A percentile compares a stretch with the other conserved stretches of the same genome.
These are phyloP conservation scores for Trypanosoma platydactyli DNA, from an alignment of 208 protist genomes.

Conservation along the genomic window DNA sequence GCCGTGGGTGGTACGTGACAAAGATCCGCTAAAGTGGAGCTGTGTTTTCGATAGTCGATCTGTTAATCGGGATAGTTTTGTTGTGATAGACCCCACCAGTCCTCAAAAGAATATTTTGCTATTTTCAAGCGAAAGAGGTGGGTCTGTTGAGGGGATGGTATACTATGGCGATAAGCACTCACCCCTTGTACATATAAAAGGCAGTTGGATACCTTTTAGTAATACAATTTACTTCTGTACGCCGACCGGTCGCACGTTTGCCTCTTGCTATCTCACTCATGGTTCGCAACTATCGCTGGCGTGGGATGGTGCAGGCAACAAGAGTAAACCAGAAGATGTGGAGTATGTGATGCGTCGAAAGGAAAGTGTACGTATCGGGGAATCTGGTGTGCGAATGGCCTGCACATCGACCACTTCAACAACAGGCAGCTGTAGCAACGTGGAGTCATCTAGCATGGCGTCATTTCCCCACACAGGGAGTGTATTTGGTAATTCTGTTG, in stretches of 20 bases:
- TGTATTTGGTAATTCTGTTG: neutral
- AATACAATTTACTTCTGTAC: conserved; percentile 66
- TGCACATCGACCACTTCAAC: neutral
- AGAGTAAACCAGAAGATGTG: conserved; percentile 23
- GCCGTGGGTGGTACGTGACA: conserved; percentile 66
- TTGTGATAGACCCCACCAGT: conserved; percentile 35
- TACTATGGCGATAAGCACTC: conserved; percentile 62
- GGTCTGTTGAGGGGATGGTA: conserved; percentile 48
- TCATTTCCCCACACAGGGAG: neutral
- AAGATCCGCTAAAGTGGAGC: conserved; percentile 50
- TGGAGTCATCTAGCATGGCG: neutral
- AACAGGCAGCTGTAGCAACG: neutral
- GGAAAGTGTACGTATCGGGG: neutral
- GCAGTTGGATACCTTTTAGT: conserved; percentile 72
- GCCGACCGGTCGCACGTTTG: conserved; percentile 50
- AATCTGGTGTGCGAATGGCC: neutral
- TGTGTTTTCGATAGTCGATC: conserved; percentile 55
- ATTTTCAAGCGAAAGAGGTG: conserved; percentile 50
- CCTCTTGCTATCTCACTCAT: conserved; percentile 38
- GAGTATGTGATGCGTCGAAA: conserved; percentile 24
- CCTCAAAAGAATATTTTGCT: conserved; percentile 37
- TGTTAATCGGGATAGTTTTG: conserved; percentile 59
- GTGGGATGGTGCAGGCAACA: conserved; percentile 17
- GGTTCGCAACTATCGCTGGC: conserved; percentile 27
- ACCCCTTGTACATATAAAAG: conserved; percentile 55